Evolutionary conservation across 345 rosid genomes (phyloP), one percentile per base, ranked within the genome.

Genomic region (Camelina neglecta): DNA sequence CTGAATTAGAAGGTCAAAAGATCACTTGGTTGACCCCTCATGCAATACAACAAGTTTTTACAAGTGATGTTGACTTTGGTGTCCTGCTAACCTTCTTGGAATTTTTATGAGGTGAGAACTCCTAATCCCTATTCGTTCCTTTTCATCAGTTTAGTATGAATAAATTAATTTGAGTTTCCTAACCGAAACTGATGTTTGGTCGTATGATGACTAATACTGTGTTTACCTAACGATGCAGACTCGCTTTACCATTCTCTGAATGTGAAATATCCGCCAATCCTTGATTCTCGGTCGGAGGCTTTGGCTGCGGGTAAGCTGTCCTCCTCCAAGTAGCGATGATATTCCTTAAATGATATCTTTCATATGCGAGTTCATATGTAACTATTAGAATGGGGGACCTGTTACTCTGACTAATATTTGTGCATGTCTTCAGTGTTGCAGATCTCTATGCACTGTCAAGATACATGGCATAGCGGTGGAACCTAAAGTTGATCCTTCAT

Each of bases 1-100:
- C 97, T 66, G 98, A 93, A 82, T 76, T 93, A 68, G 97, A 95
- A 71, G 97, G 96, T 77, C 99, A 95, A 81, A 93, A 86, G 77
- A 86, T 95, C 81, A 89, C 97, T 58, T 93, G 99, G 99, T 81
- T 92, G 78, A 88, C 96, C 4, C 98, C 99, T 53, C 98, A 93
- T 67, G 89, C 89, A 2, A 63, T 90, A 69, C 99, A 95, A 76
- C n/a, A n/a, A n/a, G n/a, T 90, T 77, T 80, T 90, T 80, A 85
- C 98, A 1, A 93, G 90, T 57, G 99, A 92, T 82, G 92, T 75
- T 23, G 95, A 90, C 80, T 95, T 82, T 69, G 73, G 83, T 68
- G 94, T 95, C 60, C 81, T 95, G 91, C 74, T n/a, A n/a, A n/a
- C n/a, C n/a, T n/a, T n/a, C n/a, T n/a, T n/a, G n/a, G n/a, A n/a